Conservation (phyloP, 768 basidiomycete genomes). For the Tremella mesenterica region DNA sequence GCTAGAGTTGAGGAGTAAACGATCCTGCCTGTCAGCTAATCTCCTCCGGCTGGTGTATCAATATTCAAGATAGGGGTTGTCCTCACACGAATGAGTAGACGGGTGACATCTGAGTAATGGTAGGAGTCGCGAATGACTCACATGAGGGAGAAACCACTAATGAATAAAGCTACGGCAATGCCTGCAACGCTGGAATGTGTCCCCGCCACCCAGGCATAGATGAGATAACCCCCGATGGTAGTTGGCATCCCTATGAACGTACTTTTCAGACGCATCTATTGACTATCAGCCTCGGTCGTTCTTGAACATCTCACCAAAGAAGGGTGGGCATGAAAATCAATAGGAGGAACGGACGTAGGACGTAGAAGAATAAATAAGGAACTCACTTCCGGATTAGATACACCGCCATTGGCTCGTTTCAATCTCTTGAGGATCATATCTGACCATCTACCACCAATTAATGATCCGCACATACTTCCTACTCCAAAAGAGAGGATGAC, state of each 20-base stretch:
- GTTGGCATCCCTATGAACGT: constrained; percentile 54
- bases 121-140: constrained; percentile 43
- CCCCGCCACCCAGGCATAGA: constrained; percentile 67
- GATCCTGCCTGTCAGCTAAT: constrained; percentile 44
- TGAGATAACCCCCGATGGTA: constrained; percentile 56
- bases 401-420: constrained; percentile 50
- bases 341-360: neutral
- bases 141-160: constrained; percentile 67
- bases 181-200: constrained; percentile 58
- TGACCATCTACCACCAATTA: constrained; percentile 56
- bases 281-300: neutral
- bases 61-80: constrained; percentile 64
- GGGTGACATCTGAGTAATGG: constrained; percentile 47
- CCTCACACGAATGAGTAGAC: constrained; percentile 70
- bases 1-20: constrained; percentile 66
- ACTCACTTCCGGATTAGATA: constrained; percentile 58
- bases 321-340: neutral
- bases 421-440: constrained; percentile 50
- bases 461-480: constrained; percentile 53
- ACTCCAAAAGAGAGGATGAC: constrained; percentile 65
- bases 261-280: constrained; percentile 64
- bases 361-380: neutral
- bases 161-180: constrained; percentile 63
- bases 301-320: no score
- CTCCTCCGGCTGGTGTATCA: neutral